Conservation (phyloP, 208 protist species). For the Endotrypanum monterogeii region DNA sequence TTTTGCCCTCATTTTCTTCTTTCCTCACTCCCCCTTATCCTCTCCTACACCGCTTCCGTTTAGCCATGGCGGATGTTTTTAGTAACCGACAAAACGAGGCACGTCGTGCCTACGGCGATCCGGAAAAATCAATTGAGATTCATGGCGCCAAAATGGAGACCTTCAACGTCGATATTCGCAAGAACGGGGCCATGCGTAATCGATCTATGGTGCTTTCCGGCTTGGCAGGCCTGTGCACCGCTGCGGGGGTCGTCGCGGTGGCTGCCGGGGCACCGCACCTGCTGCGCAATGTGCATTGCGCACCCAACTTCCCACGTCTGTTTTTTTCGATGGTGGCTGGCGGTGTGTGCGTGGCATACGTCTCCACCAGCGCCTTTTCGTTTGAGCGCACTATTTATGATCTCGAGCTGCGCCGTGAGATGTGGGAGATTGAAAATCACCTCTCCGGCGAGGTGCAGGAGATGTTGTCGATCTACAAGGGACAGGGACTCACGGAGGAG, state of each 20-base stretch:
- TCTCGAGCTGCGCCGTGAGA: conserved; percentile 88
- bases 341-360: conserved; percentile 52
- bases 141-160: conserved; percentile 77
- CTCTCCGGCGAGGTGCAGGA: conserved; percentile 89
- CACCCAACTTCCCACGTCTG: conserved; percentile 30
- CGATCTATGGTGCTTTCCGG: conserved; percentile 61
- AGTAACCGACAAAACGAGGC: conserved; percentile 50
- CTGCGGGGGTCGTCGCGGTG: conserved; percentile 44
- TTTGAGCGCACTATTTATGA: conserved; percentile 83
- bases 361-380: conserved; percentile 42
- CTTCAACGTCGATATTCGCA: conserved; percentile 86
- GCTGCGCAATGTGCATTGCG: conserved; percentile 10
- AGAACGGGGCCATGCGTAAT: conserved; percentile 84
- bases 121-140: conserved; percentile 55
- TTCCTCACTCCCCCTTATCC: conserved; percentile 1
- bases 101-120: conserved; percentile 67
- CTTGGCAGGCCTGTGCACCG: conserved; percentile 54
- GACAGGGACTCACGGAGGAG: conserved; percentile 85
- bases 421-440: conserved; percentile 95
- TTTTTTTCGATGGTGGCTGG: conserved; percentile 41
- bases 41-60: background rate
- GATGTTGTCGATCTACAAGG: conserved; percentile 94
- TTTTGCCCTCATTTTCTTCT: background rate
- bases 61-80: conserved; percentile 34
- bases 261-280: conserved; percentile 11